A percentile compares a stretch with the other conserved stretches of the same genome.
Evolutionary conservation across 2,329 filamentous ascomycete genomes (phyloP).

Genomic region (Arachnomyces sp.): DNA sequence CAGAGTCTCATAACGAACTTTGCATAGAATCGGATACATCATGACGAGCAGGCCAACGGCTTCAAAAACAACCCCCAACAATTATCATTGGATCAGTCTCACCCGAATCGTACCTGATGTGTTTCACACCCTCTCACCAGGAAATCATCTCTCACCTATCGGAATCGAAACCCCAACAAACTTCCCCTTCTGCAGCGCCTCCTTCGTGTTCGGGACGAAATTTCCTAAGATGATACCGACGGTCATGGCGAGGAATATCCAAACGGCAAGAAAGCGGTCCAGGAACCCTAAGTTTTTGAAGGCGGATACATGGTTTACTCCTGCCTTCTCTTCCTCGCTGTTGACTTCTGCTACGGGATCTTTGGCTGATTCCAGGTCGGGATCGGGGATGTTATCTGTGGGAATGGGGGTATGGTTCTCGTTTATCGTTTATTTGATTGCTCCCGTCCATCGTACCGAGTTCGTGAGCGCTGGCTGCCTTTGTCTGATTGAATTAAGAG

Average conservation of each 20-base stretch:
- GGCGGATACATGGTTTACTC: constrained; percentile 11
- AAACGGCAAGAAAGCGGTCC: constrained; percentile 58
- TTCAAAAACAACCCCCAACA: constrained; percentile 23
- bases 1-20: constrained; percentile 69
- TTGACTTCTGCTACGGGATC: no score
- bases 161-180: constrained; percentile 66
- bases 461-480: no score
- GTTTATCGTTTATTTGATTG: no score
- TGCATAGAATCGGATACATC: constrained; percentile 93
- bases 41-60: constrained; percentile 76
- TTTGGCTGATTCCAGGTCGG: no score
- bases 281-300: constrained; percentile 50
- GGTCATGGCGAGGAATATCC: constrained; percentile 74
- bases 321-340: no score
- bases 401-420: no score
- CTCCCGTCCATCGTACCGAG: no score
- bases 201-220: constrained; percentile 57
- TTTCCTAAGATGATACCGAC: constrained; percentile 70
- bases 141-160: constrained; percentile 52
- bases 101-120: neutral
- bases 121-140: neutral
- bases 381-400: no score
- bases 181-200: constrained; percentile 59
- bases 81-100: constrained; percentile 6
- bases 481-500: no score